phyloP scores from a whole-genome alignment of 2,329 filamentous ascomycete genomes.

The Alternaria consortialis region DNA sequence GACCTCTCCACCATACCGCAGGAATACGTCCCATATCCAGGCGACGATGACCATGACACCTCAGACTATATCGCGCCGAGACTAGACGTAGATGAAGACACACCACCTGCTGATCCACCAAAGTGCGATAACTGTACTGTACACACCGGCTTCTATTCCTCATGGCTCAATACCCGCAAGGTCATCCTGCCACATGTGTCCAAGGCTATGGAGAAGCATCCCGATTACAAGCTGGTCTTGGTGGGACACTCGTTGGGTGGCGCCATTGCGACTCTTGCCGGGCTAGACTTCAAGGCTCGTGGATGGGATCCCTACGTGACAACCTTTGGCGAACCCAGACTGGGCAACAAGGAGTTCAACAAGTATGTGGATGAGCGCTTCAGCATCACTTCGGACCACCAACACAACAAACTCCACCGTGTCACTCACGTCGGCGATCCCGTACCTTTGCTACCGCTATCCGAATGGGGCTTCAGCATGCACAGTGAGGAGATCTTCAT shows the following conservation, averaged over 20 bases:
- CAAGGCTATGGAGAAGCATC: constrained; percentile 67
- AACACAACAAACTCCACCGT: constrained; percentile 67
- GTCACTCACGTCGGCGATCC: constrained; percentile 90
- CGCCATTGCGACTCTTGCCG: constrained; percentile 87
- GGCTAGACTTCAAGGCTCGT: constrained; percentile 78
- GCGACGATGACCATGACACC: constrained; percentile 54
- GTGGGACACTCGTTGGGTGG: constrained; percentile 93
- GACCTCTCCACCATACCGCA: constrained; percentile 91
- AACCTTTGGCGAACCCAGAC: constrained; percentile 87
- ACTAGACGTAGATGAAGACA: constrained; percentile 21
- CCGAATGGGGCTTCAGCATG: constrained; percentile 86
- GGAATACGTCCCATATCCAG: constrained; percentile 87
- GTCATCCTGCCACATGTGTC: constrained; percentile 74
- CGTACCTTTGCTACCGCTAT: constrained; percentile 83
- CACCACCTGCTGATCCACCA: constrained; percentile 51
- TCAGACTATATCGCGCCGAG: constrained; percentile 37
- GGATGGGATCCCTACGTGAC: constrained; percentile 82
- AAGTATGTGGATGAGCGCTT: constrained; percentile 65
- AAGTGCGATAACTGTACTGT: constrained; percentile 89
- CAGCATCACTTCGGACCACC: constrained; percentile 34
- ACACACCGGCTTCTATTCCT: constrained; percentile 86
- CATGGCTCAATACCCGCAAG: constrained; percentile 79
- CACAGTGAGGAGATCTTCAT: constrained; percentile 93
- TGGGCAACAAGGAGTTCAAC: constrained; percentile 64
- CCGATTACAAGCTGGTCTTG: constrained; percentile 76